phyloP scores from a whole-genome alignment of 2,329 filamentous ascomycete species.

The Pseudovirgaria hyperparasitica region DNA sequence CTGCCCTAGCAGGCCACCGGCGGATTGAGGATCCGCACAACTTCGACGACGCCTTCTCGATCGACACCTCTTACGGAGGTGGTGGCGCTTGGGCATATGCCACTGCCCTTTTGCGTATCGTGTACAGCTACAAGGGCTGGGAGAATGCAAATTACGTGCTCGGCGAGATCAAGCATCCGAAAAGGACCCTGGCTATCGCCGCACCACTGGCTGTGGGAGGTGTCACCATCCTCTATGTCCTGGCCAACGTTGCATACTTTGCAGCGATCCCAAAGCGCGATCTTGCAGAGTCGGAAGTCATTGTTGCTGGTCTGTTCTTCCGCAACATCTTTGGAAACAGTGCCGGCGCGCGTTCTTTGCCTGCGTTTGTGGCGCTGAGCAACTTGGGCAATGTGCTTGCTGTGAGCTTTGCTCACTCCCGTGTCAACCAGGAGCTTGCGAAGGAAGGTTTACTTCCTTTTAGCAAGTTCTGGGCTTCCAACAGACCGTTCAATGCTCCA shows the following conservation, averaged over 20 bases:
- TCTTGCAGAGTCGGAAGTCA: slow-evolving; percentile 44
- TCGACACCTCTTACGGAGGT: slow-evolving; percentile 20
- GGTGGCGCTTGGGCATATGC: slow-evolving; percentile 33
- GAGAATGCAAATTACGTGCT: slow-evolving; percentile 52
- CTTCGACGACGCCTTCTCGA: slow-evolving; percentile 45
- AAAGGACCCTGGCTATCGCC: slow-evolving; percentile 41
- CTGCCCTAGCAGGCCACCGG: slow-evolving; percentile 19
- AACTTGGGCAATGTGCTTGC: slow-evolving; percentile 51
- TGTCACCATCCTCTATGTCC: slow-evolving; percentile 48
- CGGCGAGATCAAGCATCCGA: slow-evolving; percentile 43
- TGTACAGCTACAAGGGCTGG: slow-evolving; percentile 53
- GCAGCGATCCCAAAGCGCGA: slow-evolving; percentile 47
- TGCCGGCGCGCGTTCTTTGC: slow-evolving; percentile 30
- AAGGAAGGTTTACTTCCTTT: slow-evolving; percentile 58
- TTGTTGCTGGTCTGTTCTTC: slow-evolving; percentile 50
- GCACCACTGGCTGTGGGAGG: slow-evolving; percentile 46
- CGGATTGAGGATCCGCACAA: slow-evolving; percentile 38
- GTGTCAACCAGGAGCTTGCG: slow-evolving; percentile 52
- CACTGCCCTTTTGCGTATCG: slow-evolving; percentile 44
- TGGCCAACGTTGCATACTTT: slow-evolving; percentile 55
- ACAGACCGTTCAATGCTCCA: slow-evolving; percentile 54
- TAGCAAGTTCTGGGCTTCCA: slow-evolving; percentile 55
- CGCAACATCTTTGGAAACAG: slow-evolving; percentile 46
- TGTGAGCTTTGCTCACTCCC: slow-evolving; percentile 46
- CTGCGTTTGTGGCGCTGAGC: slow-evolving; percentile 46